Evolutionary conservation across 1,284 basidiomycete species (phyloP), one percentile per base, ranked within the genome.

Genomic region (Vanrija humicola): DNA sequence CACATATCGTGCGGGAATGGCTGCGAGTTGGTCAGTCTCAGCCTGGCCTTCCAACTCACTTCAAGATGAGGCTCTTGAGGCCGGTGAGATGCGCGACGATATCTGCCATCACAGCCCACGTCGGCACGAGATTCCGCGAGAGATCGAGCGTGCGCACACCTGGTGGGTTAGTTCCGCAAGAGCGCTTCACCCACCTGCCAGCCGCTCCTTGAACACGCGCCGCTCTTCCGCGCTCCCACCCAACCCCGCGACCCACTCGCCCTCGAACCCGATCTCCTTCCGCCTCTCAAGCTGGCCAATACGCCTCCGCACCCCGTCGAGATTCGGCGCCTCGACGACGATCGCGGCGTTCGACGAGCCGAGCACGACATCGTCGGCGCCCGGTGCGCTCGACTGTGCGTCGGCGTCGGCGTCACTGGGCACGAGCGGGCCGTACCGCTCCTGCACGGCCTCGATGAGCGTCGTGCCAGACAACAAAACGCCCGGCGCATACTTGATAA

Each of bases 311-410:
- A 97, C 85, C 66, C 86, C 87, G 66, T 89, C 85, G 47, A 96
- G 79, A 44, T 85, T 83, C 0, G 93, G 88, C 1, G 89, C 89
- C 72, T 96, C 89, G 15, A 98, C 90, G 60, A 89, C 80, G 58
- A 97, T 94, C 1, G 82, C 79, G 15, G 86, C 86, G 52, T 84
- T 83, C 28, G 89, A 91, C 1, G 87, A 88, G n/a, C 90, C 90
- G 19, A 94, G 79, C 6, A 85, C 67, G 26, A 93, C 81, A 19
- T 76, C 83, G 34, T 34, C 34, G 10, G 12, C 14, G 34, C 34
- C 34, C 14, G 34, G 34, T 5, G 9, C 14, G 73, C 89, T 34
- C 1, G 46, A 19, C 12, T 25, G 38, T 19, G 29, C 19, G 3
- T 15, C 29, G 3, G 65, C 43, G 56, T 59, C 44, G 61, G 52